Evolutionary conservation across 2,329 filamentous ascomycete species (phyloP).

Genomic region (Tympanopsis confertula): DNA sequence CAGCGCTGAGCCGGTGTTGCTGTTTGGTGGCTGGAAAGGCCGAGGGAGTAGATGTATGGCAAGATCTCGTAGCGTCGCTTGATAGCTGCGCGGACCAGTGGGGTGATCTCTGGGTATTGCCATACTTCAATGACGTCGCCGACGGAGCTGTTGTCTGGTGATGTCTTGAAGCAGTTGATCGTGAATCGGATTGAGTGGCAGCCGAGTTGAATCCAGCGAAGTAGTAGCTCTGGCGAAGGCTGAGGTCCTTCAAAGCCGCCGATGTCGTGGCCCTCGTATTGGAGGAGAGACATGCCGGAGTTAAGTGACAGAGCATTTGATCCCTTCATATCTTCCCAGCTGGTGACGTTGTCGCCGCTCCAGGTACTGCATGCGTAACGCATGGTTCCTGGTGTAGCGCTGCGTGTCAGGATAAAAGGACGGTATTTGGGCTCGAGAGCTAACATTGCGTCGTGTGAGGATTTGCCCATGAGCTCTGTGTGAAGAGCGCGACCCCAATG

Average conservation of each 20-base stretch:
- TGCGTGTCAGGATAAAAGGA: conserved; percentile 59
- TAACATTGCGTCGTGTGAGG: conserved; percentile 55
- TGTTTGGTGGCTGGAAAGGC: conserved; percentile 45
- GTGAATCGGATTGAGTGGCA: conserved; percentile 60
- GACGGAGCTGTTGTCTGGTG: conserved; percentile 48
- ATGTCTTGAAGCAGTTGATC: conserved; percentile 71
- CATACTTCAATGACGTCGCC: conserved; percentile 69
- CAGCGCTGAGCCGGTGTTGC: conserved; percentile 58
- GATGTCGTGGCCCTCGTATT: conserved; percentile 63
- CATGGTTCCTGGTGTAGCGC: conserved; percentile 60
- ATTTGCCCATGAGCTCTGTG: conserved; percentile 61
- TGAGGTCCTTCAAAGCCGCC: conserved; percentile 65
- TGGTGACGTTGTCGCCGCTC: conserved; percentile 66
- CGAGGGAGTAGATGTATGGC: conserved; percentile 59
- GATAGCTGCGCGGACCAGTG: conserved; percentile 51
- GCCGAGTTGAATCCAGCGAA: conserved; percentile 64
- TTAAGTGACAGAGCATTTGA: conserved; percentile 59
- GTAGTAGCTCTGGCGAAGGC: conserved; percentile 56
- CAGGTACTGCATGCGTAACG: conserved; percentile 61
- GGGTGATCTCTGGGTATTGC: conserved; percentile 62
- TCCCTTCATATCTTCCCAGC: conserved; percentile 63
- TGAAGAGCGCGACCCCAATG: conserved; percentile 61
- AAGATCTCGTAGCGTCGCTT: conserved; percentile 61
- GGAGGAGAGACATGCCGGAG: conserved; percentile 53
- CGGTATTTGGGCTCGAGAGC: conserved; percentile 44